A percentile compares a stretch with the other conserved stretches of the same genome.
These are phyloP conservation scores for Exophiala alcalophila DNA, from an alignment of 2,329 filamentous ascomycete genomes.

Conservation along the genomic window DNA sequence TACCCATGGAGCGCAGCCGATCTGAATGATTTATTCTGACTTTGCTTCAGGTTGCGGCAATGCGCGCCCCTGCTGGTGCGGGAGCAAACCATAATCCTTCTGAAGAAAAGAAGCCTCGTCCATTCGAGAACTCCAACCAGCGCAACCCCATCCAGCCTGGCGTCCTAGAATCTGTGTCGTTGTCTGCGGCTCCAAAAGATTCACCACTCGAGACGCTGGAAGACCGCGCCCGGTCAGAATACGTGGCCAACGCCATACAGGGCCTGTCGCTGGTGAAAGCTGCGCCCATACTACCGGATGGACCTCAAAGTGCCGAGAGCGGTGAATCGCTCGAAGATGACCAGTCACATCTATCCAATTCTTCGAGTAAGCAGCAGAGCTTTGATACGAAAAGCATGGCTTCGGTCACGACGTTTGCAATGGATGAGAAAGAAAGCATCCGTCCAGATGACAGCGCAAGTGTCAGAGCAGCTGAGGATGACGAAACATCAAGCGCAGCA, in stretches of 20 bases:
- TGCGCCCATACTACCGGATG: constrained; percentile 4
- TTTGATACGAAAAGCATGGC: constrained; percentile 92
- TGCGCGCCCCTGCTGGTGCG: constrained; percentile 35
- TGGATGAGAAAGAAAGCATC: constrained; percentile 94
- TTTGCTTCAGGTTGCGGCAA: constrained; percentile 42
- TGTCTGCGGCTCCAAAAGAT: constrained; percentile 3
- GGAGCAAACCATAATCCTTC: constrained; percentile 12
- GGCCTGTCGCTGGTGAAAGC: constrained; percentile 23
- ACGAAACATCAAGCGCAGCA: constrained; percentile 62
- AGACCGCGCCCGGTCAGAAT: constrained; percentile 16
- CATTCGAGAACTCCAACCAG: constrained; percentile 8
- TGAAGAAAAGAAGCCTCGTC: constrained; percentile 28
- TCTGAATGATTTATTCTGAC: constrained; percentile 27
- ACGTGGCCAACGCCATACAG: constrained; percentile 23
- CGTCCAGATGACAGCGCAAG: constrained; percentile 94
- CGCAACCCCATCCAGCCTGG: constrained; percentile 1
- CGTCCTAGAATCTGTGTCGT: constrained; percentile 1
- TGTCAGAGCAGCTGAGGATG: constrained; percentile 85
- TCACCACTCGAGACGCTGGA: constrained; percentile 9
- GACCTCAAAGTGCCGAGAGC: constrained; percentile 26
- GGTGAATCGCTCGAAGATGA: constrained; percentile 42
- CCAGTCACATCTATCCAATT: constrained; percentile 53
- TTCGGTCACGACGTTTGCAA: constrained; percentile 89
- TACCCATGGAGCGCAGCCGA: too few relatives aligned
- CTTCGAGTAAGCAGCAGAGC: constrained; percentile 78